phyloP scores from a whole-genome alignment of 768 basidiomycete species.

The Leccinum imitatum region DNA sequence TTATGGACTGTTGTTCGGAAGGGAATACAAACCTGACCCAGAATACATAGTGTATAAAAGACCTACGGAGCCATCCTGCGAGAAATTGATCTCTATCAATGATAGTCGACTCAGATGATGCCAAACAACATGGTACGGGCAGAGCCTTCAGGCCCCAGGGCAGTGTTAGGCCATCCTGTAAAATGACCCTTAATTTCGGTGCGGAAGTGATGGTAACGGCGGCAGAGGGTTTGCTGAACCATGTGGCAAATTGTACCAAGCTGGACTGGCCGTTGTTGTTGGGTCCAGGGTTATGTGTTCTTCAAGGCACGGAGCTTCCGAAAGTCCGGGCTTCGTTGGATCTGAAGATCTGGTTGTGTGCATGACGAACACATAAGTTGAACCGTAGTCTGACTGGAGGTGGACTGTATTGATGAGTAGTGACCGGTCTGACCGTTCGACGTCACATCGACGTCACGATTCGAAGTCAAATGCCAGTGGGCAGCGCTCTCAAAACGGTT shows the following conservation, averaged over 20 bases:
- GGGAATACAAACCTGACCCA: neutral
- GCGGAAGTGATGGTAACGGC: too few relatives aligned
- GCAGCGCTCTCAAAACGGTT: too few relatives aligned
- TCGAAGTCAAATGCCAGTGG: too few relatives aligned
- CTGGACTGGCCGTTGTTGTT: neutral
- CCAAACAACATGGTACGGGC: neutral
- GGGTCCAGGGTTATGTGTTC: neutral
- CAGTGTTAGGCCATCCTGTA: neutral
- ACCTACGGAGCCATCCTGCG: neutral
- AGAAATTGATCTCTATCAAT: neutral
- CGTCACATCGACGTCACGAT: too few relatives aligned
- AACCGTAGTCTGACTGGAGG: too few relatives aligned
- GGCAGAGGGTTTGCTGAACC: too few relatives aligned
- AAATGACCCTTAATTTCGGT: neutral
- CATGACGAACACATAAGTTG: too few relatives aligned
- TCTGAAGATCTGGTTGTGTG: neutral
- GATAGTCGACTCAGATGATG: neutral
- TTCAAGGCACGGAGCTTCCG: too few relatives aligned
- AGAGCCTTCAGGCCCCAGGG: neutral
- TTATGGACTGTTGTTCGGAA: neutral
- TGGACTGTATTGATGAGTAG: too few relatives aligned
- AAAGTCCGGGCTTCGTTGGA: too few relatives aligned
- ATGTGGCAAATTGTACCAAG: neutral
- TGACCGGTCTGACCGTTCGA: too few relatives aligned
- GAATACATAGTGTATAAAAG: neutral